These are phyloP conservation scores for Arthrobotrys pseudoclavata DNA, from an alignment of 2,329 filamentous ascomycete genomes.

Conservation along the genomic window DNA sequence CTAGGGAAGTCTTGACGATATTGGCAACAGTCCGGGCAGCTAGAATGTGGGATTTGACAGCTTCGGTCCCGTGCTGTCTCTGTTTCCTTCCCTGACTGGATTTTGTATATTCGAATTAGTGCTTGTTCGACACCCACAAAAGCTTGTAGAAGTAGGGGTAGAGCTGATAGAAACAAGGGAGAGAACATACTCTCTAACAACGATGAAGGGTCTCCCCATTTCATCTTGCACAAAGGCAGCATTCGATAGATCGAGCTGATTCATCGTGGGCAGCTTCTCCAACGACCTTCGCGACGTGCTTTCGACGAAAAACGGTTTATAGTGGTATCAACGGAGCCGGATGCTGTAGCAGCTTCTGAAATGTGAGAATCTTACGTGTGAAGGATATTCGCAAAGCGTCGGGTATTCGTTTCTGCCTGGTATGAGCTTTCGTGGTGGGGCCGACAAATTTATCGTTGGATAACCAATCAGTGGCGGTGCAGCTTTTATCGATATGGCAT, in stretches of 20 bases:
- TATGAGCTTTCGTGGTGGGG: conserved; percentile 52
- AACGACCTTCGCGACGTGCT: conserved; percentile 30
- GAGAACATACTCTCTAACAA: conserved; percentile 88
- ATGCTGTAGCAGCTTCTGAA: conserved; percentile 22
- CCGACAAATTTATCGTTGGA: conserved; percentile 50
- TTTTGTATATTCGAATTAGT: conserved; percentile 58
- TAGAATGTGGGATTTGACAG: conserved; percentile 97
- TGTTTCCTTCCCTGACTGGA: conserved; percentile 95
- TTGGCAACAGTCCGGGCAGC: conserved; percentile 95
- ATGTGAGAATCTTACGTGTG: neutral
- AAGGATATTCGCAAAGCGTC: conserved; percentile 16
- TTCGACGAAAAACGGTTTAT: conserved; percentile 8
- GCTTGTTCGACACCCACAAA: conserved; percentile 24
- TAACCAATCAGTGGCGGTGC: conserved; percentile 48
- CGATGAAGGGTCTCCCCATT: conserved; percentile 95
- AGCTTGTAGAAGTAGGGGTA: conserved; percentile 1
- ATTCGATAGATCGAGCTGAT: conserved; percentile 60
- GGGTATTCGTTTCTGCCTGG: conserved; percentile 20
- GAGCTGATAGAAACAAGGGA: conserved; percentile 3
- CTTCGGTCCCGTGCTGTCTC: conserved; percentile 94
- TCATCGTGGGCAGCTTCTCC: conserved; percentile 51
- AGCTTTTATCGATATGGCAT: conserved; percentile 55
- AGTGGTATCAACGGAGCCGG: neutral
- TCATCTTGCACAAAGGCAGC: conserved; percentile 93
- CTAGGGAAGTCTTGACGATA: conserved; percentile 95